Conservation (phyloP, 805 yeast genomes). For the Isabelozyma gotoi region DNA sequence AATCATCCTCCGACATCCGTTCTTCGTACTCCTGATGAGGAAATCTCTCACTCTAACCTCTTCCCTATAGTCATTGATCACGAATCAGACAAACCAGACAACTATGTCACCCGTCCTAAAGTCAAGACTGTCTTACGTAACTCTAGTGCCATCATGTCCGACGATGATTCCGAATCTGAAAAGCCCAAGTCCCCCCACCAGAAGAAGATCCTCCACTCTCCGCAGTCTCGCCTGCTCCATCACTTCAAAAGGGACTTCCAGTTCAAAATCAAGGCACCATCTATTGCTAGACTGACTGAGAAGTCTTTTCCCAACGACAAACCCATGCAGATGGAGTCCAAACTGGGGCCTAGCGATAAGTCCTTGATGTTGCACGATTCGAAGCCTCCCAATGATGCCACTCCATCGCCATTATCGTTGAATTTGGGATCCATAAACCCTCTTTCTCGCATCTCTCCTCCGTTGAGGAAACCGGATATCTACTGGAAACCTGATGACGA, state of each 20-base stretch:
- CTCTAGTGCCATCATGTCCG: conserved; percentile 28
- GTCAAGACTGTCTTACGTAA: conserved; percentile 4
- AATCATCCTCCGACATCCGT: no score
- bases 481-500: neutral
- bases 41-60: neutral
- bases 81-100: neutral
- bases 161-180: conserved; percentile 38
- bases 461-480: neutral
- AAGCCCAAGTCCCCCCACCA: conserved; percentile 6
- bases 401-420: conserved; percentile 26
- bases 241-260: conserved; percentile 22
- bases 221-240: conserved; percentile 4
- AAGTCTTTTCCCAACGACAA: no score
- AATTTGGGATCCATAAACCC: conserved; percentile 1
- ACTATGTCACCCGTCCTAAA: neutral
- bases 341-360: neutral
- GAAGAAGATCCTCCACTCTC: conserved; percentile 8
- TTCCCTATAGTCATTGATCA: neutral
- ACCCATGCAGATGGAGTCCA: no score
- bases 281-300: neutral
- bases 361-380: conserved; percentile 7
- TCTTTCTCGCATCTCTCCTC: neutral
- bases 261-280: no score
- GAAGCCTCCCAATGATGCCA: conserved; percentile 13
- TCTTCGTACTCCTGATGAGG: conserved; percentile 1